These are phyloP conservation scores for Trichosporon inkin DNA, from an alignment of 1,284 basidiomycete species.

Conservation along the genomic window DNA sequence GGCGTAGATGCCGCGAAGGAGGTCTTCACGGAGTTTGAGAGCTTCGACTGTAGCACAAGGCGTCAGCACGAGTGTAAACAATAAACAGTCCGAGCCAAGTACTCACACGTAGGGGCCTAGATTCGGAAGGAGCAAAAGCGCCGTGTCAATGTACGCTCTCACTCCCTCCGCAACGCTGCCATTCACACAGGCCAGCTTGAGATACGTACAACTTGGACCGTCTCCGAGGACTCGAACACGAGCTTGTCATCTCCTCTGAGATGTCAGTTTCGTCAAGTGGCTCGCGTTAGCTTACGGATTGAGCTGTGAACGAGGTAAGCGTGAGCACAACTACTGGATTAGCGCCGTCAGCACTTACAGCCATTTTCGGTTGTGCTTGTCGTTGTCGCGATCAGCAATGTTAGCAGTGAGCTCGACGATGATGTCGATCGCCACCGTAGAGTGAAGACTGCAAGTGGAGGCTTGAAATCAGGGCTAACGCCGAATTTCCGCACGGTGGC, in stretches of 20 bases:
- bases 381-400: slow-evolving; percentile 5
- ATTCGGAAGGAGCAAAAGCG: slow-evolving; percentile 50
- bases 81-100: neutral
- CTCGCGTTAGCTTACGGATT: slow-evolving; percentile 36
- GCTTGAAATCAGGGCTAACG: slow-evolving; percentile 19
- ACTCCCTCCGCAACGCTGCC: slow-evolving; percentile 45
- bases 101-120: slow-evolving; percentile 52
- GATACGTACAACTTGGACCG: slow-evolving; percentile 65
- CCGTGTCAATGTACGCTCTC: slow-evolving; percentile 45
- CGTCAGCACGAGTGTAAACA: slow-evolving; percentile 38
- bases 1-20: slow-evolving; percentile 94
- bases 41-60: slow-evolving; percentile 73
- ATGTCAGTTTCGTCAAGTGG: neutral
- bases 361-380: slow-evolving; percentile 55
- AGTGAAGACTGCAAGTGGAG: neutral
- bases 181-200: slow-evolving; percentile 22
- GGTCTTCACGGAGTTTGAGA: slow-evolving; percentile 89
- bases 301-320: slow-evolving; percentile 28
- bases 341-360: slow-evolving; percentile 56
- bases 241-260: slow-evolving; percentile 64
- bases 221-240: slow-evolving; percentile 95
- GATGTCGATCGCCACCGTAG: neutral
- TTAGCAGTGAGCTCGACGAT: slow-evolving; percentile 7
- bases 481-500: slow-evolving; percentile 17
- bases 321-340: slow-evolving; percentile 36